phyloP scores from a whole-genome alignment of 352 stramenopile species.

The Globisporangium alternatum region DNA sequence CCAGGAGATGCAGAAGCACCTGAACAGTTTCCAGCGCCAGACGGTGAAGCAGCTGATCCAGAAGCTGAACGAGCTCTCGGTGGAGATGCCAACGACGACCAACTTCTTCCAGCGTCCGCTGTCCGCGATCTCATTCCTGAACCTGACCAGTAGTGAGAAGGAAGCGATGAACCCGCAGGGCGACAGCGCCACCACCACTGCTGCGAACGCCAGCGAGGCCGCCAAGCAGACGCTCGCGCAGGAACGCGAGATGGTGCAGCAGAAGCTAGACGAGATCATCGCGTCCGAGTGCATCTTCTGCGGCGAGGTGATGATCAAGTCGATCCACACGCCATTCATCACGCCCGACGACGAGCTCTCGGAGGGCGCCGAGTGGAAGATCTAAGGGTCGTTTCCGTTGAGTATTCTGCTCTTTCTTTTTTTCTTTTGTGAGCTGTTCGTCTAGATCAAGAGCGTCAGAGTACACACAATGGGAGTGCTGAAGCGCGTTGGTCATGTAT shows the following conservation, averaged over 20 bases:
- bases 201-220: conserved; percentile 45
- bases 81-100: conserved; percentile 59
- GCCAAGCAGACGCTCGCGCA: conserved; percentile 79
- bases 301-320: conserved; percentile 95
- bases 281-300: conserved; percentile 94
- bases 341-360: conserved; percentile 79
- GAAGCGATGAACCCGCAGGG: conserved; percentile 54
- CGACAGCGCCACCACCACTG: conserved; percentile 30
- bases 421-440: background rate
- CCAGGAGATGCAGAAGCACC: conserved; percentile 87
- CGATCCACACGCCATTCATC: conserved; percentile 91
- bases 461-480: background rate
- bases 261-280: conserved; percentile 93
- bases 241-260: conserved; percentile 88
- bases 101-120: conserved; percentile 80
- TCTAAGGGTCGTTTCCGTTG: conserved; percentile 35
- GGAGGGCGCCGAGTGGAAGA: conserved; percentile 82
- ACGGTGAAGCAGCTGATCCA: conserved; percentile 89
- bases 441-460: background rate
- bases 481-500: conserved; percentile 2
- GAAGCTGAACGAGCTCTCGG: conserved; percentile 84
- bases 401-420: background rate
- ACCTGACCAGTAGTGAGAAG: conserved; percentile 70
- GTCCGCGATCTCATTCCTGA: conserved; percentile 55
- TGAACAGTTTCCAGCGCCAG: conserved; percentile 87